phyloP scores from a whole-genome alignment of 2,329 filamentous ascomycete genomes.

The Ophiocordyceps camponoti-saundersi region DNA sequence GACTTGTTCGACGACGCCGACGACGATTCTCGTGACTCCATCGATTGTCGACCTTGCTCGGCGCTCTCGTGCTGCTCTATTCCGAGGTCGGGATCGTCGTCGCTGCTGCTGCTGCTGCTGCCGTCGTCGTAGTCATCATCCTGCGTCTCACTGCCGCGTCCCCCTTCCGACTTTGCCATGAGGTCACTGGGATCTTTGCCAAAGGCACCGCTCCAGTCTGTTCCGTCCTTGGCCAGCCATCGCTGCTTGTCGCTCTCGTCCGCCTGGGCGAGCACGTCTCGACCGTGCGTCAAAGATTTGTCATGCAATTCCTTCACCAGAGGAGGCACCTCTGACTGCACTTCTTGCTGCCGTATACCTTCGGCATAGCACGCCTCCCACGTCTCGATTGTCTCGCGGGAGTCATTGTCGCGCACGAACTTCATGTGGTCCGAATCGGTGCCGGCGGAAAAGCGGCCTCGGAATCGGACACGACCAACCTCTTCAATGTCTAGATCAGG shows the following conservation, averaged over 20 bases:
- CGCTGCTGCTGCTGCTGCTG: slow-evolving; percentile 14
- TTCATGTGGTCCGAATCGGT: slow-evolving; percentile 72
- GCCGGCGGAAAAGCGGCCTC: slow-evolving; percentile 70
- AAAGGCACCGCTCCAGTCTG: slow-evolving; percentile 78
- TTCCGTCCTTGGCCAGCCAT: slow-evolving; percentile 66
- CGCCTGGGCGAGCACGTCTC: slow-evolving; percentile 63
- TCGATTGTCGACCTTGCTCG: slow-evolving; percentile 2
- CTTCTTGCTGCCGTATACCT: slow-evolving; percentile 58
- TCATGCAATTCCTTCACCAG: slow-evolving; percentile 64
- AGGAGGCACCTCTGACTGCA: slow-evolving; percentile 57
- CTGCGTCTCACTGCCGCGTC: slow-evolving; percentile 19
- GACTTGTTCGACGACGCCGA: slow-evolving; percentile 10
- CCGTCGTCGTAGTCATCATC: slow-evolving; percentile 14
- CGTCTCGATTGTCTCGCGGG: slow-evolving; percentile 81
- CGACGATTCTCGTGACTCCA: neutral
- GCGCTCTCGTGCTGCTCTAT: slow-evolving; percentile 35
- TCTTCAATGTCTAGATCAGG: slow-evolving; percentile 65
- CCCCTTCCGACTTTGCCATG: slow-evolving; percentile 16
- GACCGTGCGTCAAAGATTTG: slow-evolving; percentile 58
- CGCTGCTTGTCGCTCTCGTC: slow-evolving; percentile 54
- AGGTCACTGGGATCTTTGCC: slow-evolving; percentile 51
- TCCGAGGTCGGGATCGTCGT: slow-evolving; percentile 34
- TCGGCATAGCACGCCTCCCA: slow-evolving; percentile 88
- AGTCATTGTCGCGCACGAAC: slow-evolving; percentile 76
- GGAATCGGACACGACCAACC: slow-evolving; percentile 67